These are phyloP conservation scores for Hymenoscyphus salicellus DNA, from an alignment of 2,329 filamentous ascomycete species.

Conservation along the genomic window DNA sequence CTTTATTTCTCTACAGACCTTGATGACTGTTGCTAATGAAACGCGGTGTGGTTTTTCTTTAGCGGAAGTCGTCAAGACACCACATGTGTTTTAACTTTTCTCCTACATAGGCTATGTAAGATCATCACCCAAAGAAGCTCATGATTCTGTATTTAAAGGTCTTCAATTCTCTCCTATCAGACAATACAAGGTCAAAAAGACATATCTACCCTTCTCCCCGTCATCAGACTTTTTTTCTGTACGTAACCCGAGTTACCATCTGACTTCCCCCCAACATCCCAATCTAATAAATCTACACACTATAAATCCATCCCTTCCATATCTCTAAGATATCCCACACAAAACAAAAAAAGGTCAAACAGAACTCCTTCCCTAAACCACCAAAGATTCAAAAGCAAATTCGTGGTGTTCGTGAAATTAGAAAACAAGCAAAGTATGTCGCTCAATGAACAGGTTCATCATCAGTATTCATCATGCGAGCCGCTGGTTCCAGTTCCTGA, in stretches of 20 bases:
- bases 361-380: background rate
- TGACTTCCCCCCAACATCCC: background rate
- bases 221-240: too few species aligned
- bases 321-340: background rate
- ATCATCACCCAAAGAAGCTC: too few species aligned
- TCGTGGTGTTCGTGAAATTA: background rate
- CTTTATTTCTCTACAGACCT: too few species aligned
- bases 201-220: too few species aligned
- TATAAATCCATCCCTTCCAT: background rate
- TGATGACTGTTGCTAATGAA: too few species aligned
- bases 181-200: too few species aligned
- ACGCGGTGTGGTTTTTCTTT: too few species aligned
- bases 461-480: background rate
- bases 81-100: too few species aligned
- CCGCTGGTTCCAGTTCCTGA: background rate
- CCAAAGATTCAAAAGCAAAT: background rate
- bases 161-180: too few species aligned
- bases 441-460: background rate
- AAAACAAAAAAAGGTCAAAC: background rate
- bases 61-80: too few species aligned
- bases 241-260: background rate
- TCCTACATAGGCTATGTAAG: too few species aligned
- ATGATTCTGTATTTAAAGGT: too few species aligned
- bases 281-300: background rate
- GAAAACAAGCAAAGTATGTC: background rate